These are phyloP conservation scores for Acanthamoeba castellanii DNA, from an alignment of 208 protist species.

Conservation along the genomic window DNA sequence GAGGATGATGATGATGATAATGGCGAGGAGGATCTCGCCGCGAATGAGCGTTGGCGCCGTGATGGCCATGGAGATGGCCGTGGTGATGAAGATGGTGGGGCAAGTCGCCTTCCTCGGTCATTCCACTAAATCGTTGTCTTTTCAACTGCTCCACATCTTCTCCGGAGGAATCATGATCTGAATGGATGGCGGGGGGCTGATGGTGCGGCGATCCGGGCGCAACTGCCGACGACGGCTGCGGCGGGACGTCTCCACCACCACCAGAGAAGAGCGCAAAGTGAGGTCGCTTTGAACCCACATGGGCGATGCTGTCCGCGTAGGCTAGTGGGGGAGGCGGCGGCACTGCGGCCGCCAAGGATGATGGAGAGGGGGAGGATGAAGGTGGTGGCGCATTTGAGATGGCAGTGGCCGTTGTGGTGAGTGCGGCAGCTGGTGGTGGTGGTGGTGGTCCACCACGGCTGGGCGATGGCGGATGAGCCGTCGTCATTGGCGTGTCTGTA, in stretches of 20 bases:
- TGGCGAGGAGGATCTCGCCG: not conserved
- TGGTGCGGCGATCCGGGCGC: not conserved
- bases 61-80: not conserved
- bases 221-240: no score
- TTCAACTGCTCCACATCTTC: no score
- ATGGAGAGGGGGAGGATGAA: not conserved
- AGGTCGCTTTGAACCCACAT: not conserved
- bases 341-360: not conserved
- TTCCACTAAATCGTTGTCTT: no score
- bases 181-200: no score
- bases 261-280: not conserved
- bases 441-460: not conserved
- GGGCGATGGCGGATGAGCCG: not conserved
- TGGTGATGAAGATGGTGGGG: no score
- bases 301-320: not conserved
- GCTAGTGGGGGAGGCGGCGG: not conserved
- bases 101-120: no score
- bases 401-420: not conserved
- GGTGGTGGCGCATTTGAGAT: not conserved
- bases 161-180: no score
- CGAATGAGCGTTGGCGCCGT: not conserved
- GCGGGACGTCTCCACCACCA: not conserved
- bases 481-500: not conserved
- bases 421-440: not conserved
- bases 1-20: no score